Percentiles rank a stretch among this genome's conserved stretches.
Conservation (phyloP, 148 eudicot species). For the Arbutus unedo region DNA sequence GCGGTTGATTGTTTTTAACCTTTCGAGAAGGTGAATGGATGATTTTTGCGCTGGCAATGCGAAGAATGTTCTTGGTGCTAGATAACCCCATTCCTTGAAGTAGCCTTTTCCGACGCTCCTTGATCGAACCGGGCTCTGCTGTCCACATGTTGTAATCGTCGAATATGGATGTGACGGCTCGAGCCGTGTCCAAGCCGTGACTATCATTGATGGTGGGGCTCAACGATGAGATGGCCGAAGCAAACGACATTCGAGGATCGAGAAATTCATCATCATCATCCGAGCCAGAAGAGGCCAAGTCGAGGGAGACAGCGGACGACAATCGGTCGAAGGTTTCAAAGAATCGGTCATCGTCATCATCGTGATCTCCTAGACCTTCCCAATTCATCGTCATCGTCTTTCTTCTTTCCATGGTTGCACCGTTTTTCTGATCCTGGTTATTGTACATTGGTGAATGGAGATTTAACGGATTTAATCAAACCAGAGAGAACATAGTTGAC, state of each 20-base stretch:
- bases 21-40: constrained; percentile 35
- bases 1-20: constrained; percentile 12
- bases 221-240: constrained; percentile 32
- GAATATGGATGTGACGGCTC: constrained; percentile 13
- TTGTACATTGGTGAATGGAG: constrained; percentile 16
- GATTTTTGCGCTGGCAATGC: constrained; percentile 34
- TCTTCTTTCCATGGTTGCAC: constrained; percentile 40
- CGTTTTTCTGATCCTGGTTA: constrained; percentile 5
- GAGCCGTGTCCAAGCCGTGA: constrained; percentile 6
- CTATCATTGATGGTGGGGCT: not conserved
- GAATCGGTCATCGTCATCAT: constrained; percentile 72
- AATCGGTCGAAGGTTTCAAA: constrained; percentile 63
- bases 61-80: constrained; percentile 56
- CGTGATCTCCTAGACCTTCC: constrained; percentile 50
- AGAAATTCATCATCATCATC: constrained; percentile 52
- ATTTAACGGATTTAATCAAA: not conserved
- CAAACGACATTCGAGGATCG: constrained; percentile 66
- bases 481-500: not conserved
- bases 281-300: constrained; percentile 36
- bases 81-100: constrained; percentile 82
- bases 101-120: constrained; percentile 63
- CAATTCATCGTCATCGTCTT: constrained; percentile 67
- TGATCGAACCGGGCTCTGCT: constrained; percentile 64
- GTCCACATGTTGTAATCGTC: constrained; percentile 72
- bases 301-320: constrained; percentile 46